These are phyloP conservation scores for Yarrowia bubula DNA, from an alignment of 805 yeast genomes.

Conservation along the genomic window DNA sequence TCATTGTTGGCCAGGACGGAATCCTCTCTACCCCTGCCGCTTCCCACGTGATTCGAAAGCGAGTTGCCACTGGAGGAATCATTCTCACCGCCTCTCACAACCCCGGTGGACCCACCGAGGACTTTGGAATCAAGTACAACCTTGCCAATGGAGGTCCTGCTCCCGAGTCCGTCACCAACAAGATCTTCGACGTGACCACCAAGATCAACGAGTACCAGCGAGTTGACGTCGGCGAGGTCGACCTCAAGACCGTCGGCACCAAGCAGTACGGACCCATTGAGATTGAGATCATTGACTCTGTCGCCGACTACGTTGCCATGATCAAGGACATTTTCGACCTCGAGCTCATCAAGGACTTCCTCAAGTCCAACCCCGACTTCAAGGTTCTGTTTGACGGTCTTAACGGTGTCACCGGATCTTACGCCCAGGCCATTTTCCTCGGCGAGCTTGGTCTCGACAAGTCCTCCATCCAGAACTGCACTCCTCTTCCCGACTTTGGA, in stretches of 20 bases:
- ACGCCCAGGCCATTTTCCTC: constrained; percentile 79
- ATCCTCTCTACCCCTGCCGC: constrained; percentile 95
- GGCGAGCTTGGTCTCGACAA: constrained; percentile 78
- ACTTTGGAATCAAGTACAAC: constrained; percentile 94
- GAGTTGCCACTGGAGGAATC: constrained; percentile 81
- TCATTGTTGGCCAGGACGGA: constrained; percentile 86
- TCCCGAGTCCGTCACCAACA: constrained; percentile 89
- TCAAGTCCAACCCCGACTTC: constrained; percentile 56
- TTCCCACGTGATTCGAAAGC: constrained; percentile 82
- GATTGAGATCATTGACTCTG: constrained; percentile 81
- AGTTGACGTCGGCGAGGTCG: constrained; percentile 59
- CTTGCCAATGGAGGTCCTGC: constrained; percentile 97
- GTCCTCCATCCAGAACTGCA: constrained; percentile 70
- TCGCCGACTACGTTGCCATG: constrained; percentile 72
- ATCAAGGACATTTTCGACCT: constrained; percentile 87
- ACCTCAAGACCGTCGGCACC: constrained; percentile 58
- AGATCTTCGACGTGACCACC: constrained; percentile 71
- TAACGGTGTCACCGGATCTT: constrained; percentile 97
- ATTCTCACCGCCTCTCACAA: constrained; percentile 95
- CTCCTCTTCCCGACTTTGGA: constrained; percentile 87
- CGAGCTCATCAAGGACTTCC: constrained; percentile 68
- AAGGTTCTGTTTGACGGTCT: constrained; percentile 82
- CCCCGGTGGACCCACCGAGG: constrained; percentile 94
- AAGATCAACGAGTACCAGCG: constrained; percentile 59
- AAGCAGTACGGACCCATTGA: constrained; percentile 55